phyloP scores from a whole-genome alignment of 352 stramenopile species.

The Globisporangium yorkense region DNA sequence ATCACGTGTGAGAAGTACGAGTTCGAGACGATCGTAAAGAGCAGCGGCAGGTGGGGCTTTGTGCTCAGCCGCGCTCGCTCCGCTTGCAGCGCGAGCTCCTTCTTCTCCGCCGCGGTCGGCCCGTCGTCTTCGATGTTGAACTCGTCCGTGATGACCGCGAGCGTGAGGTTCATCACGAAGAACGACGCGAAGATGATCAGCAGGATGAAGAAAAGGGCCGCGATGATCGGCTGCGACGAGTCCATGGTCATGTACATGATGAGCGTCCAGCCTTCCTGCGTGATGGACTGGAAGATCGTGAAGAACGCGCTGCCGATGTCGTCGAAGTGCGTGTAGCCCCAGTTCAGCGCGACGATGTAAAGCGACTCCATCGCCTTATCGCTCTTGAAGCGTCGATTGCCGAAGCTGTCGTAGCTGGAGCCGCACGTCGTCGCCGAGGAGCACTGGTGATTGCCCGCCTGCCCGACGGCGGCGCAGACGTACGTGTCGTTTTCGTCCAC shows the following conservation, averaged over 20 bases:
- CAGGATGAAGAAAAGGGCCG: constrained; percentile 82
- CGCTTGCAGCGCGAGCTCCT: constrained; percentile 21
- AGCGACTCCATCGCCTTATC: constrained; percentile 37
- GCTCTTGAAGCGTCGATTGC: constrained; percentile 56
- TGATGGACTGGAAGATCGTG: constrained; percentile 93
- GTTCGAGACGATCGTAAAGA: constrained; percentile 60
- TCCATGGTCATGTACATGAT: constrained; percentile 91
- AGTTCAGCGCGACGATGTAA: constrained; percentile 69
- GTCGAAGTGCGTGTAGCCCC: constrained; percentile 93
- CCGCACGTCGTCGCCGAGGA: constrained; percentile 34
- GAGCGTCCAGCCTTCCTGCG: constrained; percentile 89
- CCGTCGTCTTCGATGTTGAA: constrained; percentile 74
- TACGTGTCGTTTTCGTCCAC: constrained; percentile 75
- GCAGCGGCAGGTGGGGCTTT: constrained; percentile 22
- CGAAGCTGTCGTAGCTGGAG: constrained; percentile 63
- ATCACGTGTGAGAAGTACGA: constrained; percentile 52
- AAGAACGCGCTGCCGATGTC: constrained; percentile 87
- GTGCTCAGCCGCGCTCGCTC: constrained; percentile 25
- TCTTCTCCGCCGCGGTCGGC: constrained; percentile 24
- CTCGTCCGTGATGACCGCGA: constrained; percentile 90
- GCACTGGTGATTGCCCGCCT: constrained; percentile 56
- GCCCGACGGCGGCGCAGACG: constrained; percentile 48
- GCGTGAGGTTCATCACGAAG: constrained; percentile 92
- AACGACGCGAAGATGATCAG: constrained; percentile 90
- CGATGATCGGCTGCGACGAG: constrained; percentile 48